phyloP scores from a whole-genome alignment of 805 yeast species.

The Candida orba region DNA sequence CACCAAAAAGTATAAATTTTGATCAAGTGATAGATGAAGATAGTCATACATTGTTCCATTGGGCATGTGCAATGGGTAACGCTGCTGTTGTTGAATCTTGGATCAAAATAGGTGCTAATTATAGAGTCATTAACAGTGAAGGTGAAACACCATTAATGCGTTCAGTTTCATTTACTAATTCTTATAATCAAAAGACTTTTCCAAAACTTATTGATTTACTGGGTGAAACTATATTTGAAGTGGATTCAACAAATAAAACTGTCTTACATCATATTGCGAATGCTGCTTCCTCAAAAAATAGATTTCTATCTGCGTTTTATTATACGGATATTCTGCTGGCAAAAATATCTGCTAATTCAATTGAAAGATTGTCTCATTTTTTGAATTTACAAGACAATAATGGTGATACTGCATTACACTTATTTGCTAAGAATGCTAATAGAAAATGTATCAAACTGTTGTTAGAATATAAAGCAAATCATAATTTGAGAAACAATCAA shows the following conservation, averaged over 20 bases:
- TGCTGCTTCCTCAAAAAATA: slow-evolving; percentile 56
- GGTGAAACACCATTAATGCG: slow-evolving; percentile 89
- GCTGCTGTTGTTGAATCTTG: slow-evolving; percentile 68
- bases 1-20: slow-evolving; percentile 60
- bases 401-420: slow-evolving; percentile 75
- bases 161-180: slow-evolving; percentile 80
- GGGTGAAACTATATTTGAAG: slow-evolving; percentile 67
- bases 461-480: slow-evolving; percentile 41
- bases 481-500: slow-evolving; percentile 32
- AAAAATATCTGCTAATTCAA: slow-evolving; percentile 59
- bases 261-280: slow-evolving; percentile 81
- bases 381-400: slow-evolving; percentile 62
- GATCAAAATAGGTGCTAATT: slow-evolving; percentile 68
- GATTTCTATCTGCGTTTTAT: slow-evolving; percentile 74
- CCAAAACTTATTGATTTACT: slow-evolving; percentile 70
- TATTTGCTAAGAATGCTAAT: slow-evolving; percentile 58
- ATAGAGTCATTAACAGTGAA: slow-evolving; percentile 47
- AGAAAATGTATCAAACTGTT: slow-evolving; percentile 43
- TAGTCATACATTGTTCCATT: slow-evolving; percentile 90
- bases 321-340: slow-evolving; percentile 72
- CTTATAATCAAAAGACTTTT: slow-evolving; percentile 74
- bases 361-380: slow-evolving; percentile 52
- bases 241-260: slow-evolving; percentile 68
- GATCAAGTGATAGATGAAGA: slow-evolving; percentile 85
- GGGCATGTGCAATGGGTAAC: slow-evolving; percentile 97